phyloP scores from a whole-genome alignment of 2,329 filamentous ascomycete species.

The Immersiporthe knoxdaviesiana region DNA sequence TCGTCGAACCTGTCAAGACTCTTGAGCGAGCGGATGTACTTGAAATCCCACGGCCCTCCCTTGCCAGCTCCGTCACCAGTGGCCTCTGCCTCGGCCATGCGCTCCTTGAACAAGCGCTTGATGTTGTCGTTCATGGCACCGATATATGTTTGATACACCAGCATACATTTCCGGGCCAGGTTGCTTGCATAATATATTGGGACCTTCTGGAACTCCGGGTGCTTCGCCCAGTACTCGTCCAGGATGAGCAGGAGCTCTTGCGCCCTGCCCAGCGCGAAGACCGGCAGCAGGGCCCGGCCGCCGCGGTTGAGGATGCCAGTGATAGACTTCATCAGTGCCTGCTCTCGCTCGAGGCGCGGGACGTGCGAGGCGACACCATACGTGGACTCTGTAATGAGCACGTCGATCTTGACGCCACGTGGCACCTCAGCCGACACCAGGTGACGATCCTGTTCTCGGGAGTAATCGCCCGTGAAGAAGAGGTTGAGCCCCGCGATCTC shows the following conservation, averaged over 20 bases:
- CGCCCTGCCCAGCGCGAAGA: slow-evolving; percentile 90
- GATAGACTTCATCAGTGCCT: slow-evolving; percentile 92
- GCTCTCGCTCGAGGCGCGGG: slow-evolving; percentile 86
- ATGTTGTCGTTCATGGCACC: slow-evolving; percentile 99
- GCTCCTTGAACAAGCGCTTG: slow-evolving; percentile 89
- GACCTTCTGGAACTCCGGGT: slow-evolving; percentile 83
- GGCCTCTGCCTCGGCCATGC: slow-evolving; percentile 87
- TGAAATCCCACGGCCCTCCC: slow-evolving; percentile 95
- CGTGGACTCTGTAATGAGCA: slow-evolving; percentile 95
- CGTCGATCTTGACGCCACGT: slow-evolving; percentile 86
- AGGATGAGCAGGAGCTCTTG: slow-evolving; percentile 93
- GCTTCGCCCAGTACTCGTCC: slow-evolving; percentile 95
- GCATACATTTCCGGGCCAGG: slow-evolving; percentile 94
- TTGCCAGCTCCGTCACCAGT: slow-evolving; percentile 74
- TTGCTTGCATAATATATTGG: slow-evolving; percentile 99
- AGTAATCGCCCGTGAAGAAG: slow-evolving; percentile 97
- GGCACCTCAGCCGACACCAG: slow-evolving; percentile 92
- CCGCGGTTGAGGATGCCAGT: slow-evolving; percentile 89
- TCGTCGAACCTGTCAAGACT: slow-evolving; percentile 96
- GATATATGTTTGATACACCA: slow-evolving; percentile 97
- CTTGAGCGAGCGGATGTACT: slow-evolving; percentile 88
- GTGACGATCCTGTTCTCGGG: slow-evolving; percentile 92
- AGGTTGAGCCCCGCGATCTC: slow-evolving; percentile 97
- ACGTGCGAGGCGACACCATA: slow-evolving; percentile 95
- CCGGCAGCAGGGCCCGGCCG: slow-evolving; percentile 89